Base-by-base conservation (phyloP, 108 stramenopile species). In the Conticribra guillardii region DNA sequence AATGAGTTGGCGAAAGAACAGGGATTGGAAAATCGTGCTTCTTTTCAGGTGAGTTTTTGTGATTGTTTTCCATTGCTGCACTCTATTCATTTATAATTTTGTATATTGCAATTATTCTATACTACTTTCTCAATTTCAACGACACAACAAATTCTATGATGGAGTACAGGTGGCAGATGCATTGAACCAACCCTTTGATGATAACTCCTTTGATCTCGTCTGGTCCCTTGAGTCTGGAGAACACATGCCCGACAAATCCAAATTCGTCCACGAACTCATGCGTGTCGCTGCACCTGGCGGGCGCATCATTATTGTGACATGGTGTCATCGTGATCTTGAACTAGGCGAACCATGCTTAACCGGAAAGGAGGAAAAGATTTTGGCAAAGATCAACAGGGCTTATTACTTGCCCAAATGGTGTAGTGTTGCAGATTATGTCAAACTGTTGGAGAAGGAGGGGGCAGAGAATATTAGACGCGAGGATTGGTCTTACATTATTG, bases 221-320 rank as follows among this genome's bases (percentile, higher is more conserved):
- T 99, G 97, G 97, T 88, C 86, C 62, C 83, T 98, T 49, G 98
- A 99, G 80, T 87, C 86, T 41, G 98, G 98, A 33, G 92, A 94
- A 64, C 98, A 99, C 86, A 99, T 99, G 98, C 97, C 98, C 3
- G 88, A 98, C 74, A 99, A 98, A 85, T 28, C 61, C 7, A 82
- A 93, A 65, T 98, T 96, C 74, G 87, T 93, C 18, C 71, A 89
- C 44, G 96, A 98, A 81, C 69, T 99, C 21, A 84, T 91, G 54
- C 90, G 95, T 23, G 95, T 94, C 0, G 83, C 82, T 2, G 72
- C 81, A 30, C 89, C 90, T 4, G 91, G 91, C 50, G 89, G 91
- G 44, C 83, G 93, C 8, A 85, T 99, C 47, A 87, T 97, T 19
- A 79, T 98, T 44, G 95, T 97, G 14, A 98, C 98, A 7, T 98